Conservation (phyloP, 495 filamentous ascomycete genomes). For the Annulohypoxylon stygium region DNA sequence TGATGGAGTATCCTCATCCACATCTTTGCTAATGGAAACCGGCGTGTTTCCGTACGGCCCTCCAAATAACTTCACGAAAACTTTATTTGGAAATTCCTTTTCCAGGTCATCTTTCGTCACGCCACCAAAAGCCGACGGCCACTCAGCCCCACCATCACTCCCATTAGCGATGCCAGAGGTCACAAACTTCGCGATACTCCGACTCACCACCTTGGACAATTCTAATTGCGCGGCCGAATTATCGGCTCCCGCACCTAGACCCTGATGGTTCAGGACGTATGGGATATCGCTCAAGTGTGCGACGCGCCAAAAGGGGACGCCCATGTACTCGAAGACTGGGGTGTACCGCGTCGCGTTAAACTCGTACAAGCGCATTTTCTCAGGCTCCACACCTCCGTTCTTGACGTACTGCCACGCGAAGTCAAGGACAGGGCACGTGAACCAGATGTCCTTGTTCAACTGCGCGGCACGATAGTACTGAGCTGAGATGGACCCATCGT, state of each 20-base stretch:
- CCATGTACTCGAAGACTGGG: constrained; percentile 19
- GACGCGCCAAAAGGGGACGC: constrained; percentile 18
- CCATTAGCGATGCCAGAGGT: background rate
- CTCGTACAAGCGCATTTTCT: constrained; percentile 11
- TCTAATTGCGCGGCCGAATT: constrained; percentile 2
- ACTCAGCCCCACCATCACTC: background rate
- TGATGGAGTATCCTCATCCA: background rate
- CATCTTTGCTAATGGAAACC: constrained; percentile 14
- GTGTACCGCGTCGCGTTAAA: constrained; percentile 17
- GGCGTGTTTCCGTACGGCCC: constrained; percentile 5
- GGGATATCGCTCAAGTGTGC: constrained; percentile 10
- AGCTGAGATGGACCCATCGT: constrained; percentile 20
- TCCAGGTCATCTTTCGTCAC: constrained; percentile 5
- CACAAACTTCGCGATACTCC: constrained; percentile 24
- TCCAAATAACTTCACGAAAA: constrained; percentile 15
- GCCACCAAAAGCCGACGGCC: constrained; percentile 18
- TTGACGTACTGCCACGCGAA: constrained; percentile 28
- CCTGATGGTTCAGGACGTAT: background rate
- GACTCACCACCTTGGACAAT: constrained; percentile 16
- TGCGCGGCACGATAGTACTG: constrained; percentile 29
- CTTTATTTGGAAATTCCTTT: constrained; percentile 14
- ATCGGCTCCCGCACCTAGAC: background rate
- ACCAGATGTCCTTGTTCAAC: constrained; percentile 14
- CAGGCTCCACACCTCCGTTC: constrained; percentile 12
- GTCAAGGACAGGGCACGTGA: constrained; percentile 19